Evolutionary conservation across 148 eudicot genomes (phyloP).

Genomic region (Cornus florida): DNA sequence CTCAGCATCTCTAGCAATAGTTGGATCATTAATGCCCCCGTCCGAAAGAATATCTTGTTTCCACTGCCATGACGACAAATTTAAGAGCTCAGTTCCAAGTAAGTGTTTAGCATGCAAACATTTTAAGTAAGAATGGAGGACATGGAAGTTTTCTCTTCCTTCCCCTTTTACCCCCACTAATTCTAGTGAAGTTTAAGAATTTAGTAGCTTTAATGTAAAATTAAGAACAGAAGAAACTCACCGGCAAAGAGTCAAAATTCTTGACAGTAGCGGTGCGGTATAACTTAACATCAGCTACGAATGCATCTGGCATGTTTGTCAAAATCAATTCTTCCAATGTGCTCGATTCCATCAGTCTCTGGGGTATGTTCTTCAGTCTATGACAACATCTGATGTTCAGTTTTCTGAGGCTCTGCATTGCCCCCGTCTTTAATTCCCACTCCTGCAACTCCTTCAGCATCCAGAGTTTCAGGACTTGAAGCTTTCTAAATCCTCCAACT

Average conservation of each 20-base stretch:
- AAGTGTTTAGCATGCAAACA: too few species aligned
- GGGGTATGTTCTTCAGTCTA: constrained; percentile 29
- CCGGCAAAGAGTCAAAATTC: constrained; percentile 35
- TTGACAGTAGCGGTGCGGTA: not conserved
- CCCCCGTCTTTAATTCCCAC: constrained; percentile 32
- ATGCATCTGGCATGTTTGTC: constrained; percentile 33
- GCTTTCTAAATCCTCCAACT: constrained; percentile 30
- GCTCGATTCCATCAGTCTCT: constrained; percentile 11
- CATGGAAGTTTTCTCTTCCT: too few species aligned
- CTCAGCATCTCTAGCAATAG: too few species aligned
- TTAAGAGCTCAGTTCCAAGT: too few species aligned
- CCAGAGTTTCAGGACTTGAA: constrained; percentile 47
- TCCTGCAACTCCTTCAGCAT: constrained; percentile 33
- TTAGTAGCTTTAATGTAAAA: not conserved
- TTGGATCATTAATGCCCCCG: too few species aligned
- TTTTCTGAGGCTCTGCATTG: constrained; percentile 36
- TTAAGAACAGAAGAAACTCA: constrained; percentile 11
- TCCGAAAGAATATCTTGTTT: too few species aligned
- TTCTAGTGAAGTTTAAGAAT: too few species aligned
- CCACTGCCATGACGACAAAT: too few species aligned
- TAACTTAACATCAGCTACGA: constrained; percentile 10
- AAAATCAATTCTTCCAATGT: constrained; percentile 34
- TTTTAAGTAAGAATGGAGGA: too few species aligned
- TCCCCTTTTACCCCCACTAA: too few species aligned
- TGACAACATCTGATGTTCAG: constrained; percentile 37